Conservation (phyloP, 1,284 basidiomycete genomes). For the Leccinum fallax region DNA sequence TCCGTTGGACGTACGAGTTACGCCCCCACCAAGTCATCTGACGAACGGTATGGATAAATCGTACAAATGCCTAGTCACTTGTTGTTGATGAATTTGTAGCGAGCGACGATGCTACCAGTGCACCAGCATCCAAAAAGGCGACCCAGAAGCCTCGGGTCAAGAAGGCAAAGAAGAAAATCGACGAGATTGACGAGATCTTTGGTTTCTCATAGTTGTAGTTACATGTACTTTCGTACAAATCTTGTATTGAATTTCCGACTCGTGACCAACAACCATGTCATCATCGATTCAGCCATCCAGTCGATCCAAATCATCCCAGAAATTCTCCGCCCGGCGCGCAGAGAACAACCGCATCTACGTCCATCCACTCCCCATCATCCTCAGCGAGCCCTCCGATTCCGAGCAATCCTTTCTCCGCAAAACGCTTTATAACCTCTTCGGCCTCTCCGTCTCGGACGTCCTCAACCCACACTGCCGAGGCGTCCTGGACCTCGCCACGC, state of each 20-base stretch:
- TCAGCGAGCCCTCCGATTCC: conserved; percentile 45
- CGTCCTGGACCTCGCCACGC: conserved; percentile 70
- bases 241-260: background rate
- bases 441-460: conserved; percentile 49
- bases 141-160: conserved; percentile 17
- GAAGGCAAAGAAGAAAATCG: conserved; percentile 30
- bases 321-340: conserved; percentile 53
- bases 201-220: conserved; percentile 23
- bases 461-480: conserved; percentile 69
- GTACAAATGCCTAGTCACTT: background rate
- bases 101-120: background rate
- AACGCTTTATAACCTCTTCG: conserved; percentile 53
- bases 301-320: conserved; percentile 38
- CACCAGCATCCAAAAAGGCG: conserved; percentile 1
- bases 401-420: conserved; percentile 37
- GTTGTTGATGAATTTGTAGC: conserved; percentile 16
- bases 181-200: conserved; percentile 37
- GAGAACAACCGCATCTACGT: conserved; percentile 71
- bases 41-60: conserved; percentile 11
- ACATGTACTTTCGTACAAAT: background rate
- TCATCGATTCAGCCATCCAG: conserved; percentile 48
- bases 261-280: conserved; percentile 38
- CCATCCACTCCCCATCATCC: conserved; percentile 62
- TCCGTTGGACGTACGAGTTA: conserved; percentile 1
- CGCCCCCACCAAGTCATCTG: background rate